Evolutionary conservation across 202 grass and related monocot genomes (phyloP), one percentile per base, ranked within the genome.

Genomic region (Setaria italica): DNA sequence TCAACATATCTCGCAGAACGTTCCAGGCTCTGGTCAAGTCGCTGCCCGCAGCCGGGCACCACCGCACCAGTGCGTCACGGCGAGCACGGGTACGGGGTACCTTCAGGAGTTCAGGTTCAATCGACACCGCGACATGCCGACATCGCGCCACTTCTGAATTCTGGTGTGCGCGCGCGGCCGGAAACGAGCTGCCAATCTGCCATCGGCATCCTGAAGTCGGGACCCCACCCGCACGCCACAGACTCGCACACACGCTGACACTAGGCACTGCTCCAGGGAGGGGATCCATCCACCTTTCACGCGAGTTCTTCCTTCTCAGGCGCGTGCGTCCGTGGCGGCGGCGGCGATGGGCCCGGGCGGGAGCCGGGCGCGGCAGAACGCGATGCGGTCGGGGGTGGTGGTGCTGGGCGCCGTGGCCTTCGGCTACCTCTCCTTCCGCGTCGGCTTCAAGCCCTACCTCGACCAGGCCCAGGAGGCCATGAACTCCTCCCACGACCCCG

Each of bases 391-490:
- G 58, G 97, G 88, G 11, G 25, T 99, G 82, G 97, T 99, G 88
- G 93, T 96, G 82, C 68, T 96, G 33, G 90, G 91, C 34, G 70
- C 93, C 75, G 58, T 89, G 11, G 93, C 88, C 46, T 96, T 99
- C 80, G 82, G 86, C 78, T 99, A 94, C 89, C 96, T 99, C 79
- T 94, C 91, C 73, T 94, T 92, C 84, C 86, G 85, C 75, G 63
- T 96, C 70, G 90, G 93, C 0, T 99, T 99, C 93, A 96, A 99
- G 63, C 86, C 91, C 87, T 96, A 96, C 85, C 82, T 96, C 58
- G 93, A 99, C 56, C 90, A 78, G 34, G 90, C 90, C 39, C 86
- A 91, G 80, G 88, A 94, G 73, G 92, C 83, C 80, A 83, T 89
- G 67, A 80, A 91, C 34, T 49, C 84, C 81, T 30, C 84, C 77